Percentiles rank a stretch among this genome's conserved stretches.
Conservation (phyloP, 176 grass and related monocot species). For the Avena insularis region DNA sequence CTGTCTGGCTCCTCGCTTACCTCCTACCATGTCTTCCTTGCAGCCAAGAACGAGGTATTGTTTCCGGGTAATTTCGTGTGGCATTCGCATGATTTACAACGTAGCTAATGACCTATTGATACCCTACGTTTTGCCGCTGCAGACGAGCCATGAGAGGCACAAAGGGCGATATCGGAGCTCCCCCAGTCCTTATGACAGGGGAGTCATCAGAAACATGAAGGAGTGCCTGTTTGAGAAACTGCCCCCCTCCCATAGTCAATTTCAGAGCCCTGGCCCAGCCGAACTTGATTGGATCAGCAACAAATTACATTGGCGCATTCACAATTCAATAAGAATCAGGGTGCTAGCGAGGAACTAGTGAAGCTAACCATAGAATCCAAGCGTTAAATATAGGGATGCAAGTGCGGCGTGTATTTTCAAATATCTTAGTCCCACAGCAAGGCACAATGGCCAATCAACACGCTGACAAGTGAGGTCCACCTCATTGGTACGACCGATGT, state of each 20-base stretch:
- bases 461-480: too few relatives aligned
- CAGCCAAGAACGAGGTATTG: constrained; percentile 59
- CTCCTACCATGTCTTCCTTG: constrained; percentile 63
- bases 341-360: too few relatives aligned
- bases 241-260: constrained; percentile 53
- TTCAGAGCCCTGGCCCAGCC: constrained; percentile 45
- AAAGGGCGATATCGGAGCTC: constrained; percentile 34
- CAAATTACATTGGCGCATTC: too few relatives aligned
- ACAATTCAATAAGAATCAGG: too few relatives aligned
- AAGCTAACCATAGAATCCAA: too few relatives aligned
- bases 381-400: too few relatives aligned
- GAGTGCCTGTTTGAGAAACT: constrained; percentile 55
- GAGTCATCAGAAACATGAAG: constrained; percentile 51
- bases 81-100: background rate
- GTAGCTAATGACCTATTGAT: background rate
- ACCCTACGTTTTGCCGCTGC: constrained; percentile 1
- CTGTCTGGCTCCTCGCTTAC: constrained; percentile 48
- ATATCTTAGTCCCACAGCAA: too few relatives aligned
- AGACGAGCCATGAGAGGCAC: constrained; percentile 66
- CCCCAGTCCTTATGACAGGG: constrained; percentile 64
- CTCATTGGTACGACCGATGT: too few relatives aligned
- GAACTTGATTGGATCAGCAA: too few relatives aligned
- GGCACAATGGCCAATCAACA: too few relatives aligned
- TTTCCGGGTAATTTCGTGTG: background rate
- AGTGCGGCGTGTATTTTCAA: too few relatives aligned